Conservation (phyloP, 805 yeast species). For the Metschnikowia corniflorae region DNA sequence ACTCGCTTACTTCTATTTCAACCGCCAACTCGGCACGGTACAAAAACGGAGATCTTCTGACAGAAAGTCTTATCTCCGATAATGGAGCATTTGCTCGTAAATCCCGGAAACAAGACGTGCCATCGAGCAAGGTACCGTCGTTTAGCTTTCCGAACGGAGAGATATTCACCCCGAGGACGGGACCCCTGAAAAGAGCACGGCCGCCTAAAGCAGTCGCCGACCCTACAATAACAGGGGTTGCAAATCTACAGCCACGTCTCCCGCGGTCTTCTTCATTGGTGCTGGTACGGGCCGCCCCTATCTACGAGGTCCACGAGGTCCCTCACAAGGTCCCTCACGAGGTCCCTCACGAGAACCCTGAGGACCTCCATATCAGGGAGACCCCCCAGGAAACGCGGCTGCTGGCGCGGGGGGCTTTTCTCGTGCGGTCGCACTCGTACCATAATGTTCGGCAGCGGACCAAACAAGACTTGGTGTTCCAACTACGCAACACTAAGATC, state of each 20-base stretch:
- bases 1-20: slow-evolving; percentile 12
- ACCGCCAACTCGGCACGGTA: slow-evolving; percentile 6
- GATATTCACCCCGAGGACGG: slow-evolving; percentile 45
- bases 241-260: slow-evolving; percentile 1
- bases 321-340: background rate
- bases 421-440: slow-evolving; percentile 16
- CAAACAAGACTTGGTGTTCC: slow-evolving; percentile 21
- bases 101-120: slow-evolving; percentile 26
- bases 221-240: too few species aligned
- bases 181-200: slow-evolving; percentile 37
- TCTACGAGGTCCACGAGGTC: background rate
- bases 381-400: background rate
- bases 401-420: background rate
- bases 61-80: slow-evolving; percentile 35
- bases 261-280: slow-evolving; percentile 15
- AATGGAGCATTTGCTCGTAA: slow-evolving; percentile 40
- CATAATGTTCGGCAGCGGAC: slow-evolving; percentile 17
- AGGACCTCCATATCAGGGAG: background rate
- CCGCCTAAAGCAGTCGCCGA: slow-evolving; percentile 29
- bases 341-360: background rate
- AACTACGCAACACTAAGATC: slow-evolving; percentile 21
- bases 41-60: slow-evolving; percentile 22
- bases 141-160: slow-evolving; percentile 54
- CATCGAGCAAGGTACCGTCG: slow-evolving; percentile 14
- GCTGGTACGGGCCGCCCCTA: slow-evolving; percentile 5